Evolutionary conservation across 2,329 filamentous ascomycete genomes (phyloP).

Genomic region (Aspergillus flavus): DNA sequence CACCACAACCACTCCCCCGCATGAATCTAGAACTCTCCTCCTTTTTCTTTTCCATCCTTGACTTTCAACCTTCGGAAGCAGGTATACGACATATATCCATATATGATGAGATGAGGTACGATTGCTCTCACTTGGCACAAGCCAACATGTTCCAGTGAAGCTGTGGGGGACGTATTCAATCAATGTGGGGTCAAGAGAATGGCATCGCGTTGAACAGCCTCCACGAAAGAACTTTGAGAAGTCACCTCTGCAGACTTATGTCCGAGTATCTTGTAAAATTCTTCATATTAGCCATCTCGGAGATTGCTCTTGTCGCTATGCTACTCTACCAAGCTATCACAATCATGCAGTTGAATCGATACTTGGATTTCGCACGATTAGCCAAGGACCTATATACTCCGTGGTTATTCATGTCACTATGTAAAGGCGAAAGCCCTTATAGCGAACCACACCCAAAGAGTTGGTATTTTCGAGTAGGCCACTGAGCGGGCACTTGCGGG

Average conservation of each 20-base stretch:
- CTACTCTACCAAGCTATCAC: too few relatives aligned
- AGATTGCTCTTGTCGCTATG: too few relatives aligned
- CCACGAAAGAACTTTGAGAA: not conserved
- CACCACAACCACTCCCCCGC: not conserved
- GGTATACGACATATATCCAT: not conserved
- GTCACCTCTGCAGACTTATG: too few relatives aligned
- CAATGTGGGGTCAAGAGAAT: not conserved
- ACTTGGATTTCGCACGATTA: too few relatives aligned
- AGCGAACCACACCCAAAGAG: not conserved
- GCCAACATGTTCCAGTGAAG: not conserved
- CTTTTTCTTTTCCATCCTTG: not conserved
- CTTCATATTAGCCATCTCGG: too few relatives aligned
- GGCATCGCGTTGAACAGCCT: not conserved
- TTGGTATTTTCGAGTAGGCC: not conserved
- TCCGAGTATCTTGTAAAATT: too few relatives aligned
- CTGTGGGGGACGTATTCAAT: not conserved
- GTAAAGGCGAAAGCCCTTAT: not conserved
- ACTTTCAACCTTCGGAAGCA: not conserved
- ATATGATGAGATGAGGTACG: not conserved
- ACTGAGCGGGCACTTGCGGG: too few relatives aligned
- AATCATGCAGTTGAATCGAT: too few relatives aligned
- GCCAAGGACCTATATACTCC: not conserved
- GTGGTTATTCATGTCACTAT: not conserved
- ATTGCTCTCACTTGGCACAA: not conserved
- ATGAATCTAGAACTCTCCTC: not conserved